These are phyloP conservation scores for Micractinium sp. DNA, from an alignment of 139 green algal genomes.

Conservation along the genomic window DNA sequence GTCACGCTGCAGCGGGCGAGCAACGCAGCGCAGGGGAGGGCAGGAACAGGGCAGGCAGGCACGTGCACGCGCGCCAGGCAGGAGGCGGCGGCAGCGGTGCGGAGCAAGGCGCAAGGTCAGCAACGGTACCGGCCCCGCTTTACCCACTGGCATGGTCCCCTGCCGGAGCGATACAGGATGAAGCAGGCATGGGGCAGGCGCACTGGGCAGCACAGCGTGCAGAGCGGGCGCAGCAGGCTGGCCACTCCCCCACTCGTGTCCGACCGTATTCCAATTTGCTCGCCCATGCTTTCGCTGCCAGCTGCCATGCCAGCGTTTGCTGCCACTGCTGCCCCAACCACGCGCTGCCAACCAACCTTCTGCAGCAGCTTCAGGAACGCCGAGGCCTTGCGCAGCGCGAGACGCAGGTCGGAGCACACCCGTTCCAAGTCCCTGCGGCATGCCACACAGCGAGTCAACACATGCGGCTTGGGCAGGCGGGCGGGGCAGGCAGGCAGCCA, in stretches of 20 bases:
- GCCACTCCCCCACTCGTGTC: not conserved
- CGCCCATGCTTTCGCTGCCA: too few relatives aligned
- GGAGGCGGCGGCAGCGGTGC: not conserved
- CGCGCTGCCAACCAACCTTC: not conserved
- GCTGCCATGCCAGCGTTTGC: not conserved
- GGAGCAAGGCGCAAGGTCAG: not conserved
- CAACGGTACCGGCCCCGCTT: not conserved
- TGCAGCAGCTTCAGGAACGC: constrained; percentile 16
- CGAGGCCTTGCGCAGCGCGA: not conserved
- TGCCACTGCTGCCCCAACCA: not conserved
- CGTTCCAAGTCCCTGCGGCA: constrained; percentile 11
- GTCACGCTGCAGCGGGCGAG: constrained; percentile 17
- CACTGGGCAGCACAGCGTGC: not conserved
- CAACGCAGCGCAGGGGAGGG: not conserved
- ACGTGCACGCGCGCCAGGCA: not conserved
- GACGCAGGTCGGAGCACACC: constrained; percentile 19
- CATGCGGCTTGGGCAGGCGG: not conserved
- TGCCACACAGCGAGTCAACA: not conserved
- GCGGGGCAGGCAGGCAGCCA: too few relatives aligned
- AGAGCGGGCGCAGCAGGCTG: not conserved
- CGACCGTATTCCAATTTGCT: too few relatives aligned
- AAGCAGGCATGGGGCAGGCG: too few relatives aligned
- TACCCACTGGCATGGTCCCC: too few relatives aligned
- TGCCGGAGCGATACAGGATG: too few relatives aligned
- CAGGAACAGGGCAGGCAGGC: not conserved